Evolutionary conservation across 2,329 filamentous ascomycete genomes (phyloP).

Genomic region (Xylaria multiplex): DNA sequence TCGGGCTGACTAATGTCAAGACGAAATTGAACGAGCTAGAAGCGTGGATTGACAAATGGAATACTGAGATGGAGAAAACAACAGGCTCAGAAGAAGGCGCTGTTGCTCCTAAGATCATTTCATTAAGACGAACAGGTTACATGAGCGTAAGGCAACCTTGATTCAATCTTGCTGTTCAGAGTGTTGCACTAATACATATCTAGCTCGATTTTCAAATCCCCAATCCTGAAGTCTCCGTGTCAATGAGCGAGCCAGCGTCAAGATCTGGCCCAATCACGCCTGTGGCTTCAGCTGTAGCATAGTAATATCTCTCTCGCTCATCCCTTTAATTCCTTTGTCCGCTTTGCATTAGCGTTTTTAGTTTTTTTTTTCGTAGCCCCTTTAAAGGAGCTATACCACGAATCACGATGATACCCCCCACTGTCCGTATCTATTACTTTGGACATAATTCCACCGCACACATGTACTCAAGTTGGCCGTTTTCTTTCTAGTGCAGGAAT

Average conservation of each 20-base stretch:
- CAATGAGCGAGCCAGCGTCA: conserved; percentile 58
- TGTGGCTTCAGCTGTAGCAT: conserved; percentile 22
- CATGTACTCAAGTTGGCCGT: conserved; percentile 2
- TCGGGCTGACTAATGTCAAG: conserved; percentile 82
- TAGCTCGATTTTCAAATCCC: conserved; percentile 84
- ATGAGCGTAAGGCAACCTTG: conserved; percentile 71
- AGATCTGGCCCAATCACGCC: conserved; percentile 45
- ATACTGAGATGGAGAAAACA: conserved; percentile 72
- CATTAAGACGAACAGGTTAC: conserved; percentile 84
- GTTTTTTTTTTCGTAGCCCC: conserved; percentile 27
- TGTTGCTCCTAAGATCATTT: conserved; percentile 75
- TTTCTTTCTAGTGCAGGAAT: not conserved
- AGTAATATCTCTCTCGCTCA: conserved; percentile 10
- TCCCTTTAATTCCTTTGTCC: not conserved
- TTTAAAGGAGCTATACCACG: conserved; percentile 25
- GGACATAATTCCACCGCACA: conserved; percentile 28
- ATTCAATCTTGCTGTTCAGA: not conserved
- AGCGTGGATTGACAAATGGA: conserved; percentile 87
- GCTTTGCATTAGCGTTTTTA: conserved; percentile 20
- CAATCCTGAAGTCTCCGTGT: conserved; percentile 75
- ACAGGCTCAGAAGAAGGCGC: conserved; percentile 61
- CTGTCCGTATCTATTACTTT: conserved; percentile 26
- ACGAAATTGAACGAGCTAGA: conserved; percentile 75
- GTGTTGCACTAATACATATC: conserved; percentile 40
- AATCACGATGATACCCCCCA: conserved; percentile 38